A percentile compares a stretch with the other conserved stretches of the same genome.
Conservation (phyloP, 768 basidiomycete species). For the Stropharia rugosoannulata region DNA sequence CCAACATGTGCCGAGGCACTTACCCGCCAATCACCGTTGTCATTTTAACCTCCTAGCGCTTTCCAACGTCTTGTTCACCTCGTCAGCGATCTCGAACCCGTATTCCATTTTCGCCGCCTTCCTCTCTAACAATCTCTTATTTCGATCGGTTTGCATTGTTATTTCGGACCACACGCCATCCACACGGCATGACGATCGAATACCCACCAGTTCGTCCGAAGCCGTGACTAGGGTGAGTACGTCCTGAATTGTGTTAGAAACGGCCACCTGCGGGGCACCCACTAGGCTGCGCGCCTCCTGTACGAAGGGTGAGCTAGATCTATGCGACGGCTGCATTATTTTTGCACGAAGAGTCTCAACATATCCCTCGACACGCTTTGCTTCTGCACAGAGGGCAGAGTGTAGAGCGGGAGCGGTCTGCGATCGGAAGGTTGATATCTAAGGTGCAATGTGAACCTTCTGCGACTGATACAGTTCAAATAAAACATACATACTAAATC, state of each 20-base stretch:
- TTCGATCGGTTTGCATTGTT: background rate
- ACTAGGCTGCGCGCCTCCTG: constrained; percentile 9
- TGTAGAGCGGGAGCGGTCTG: constrained; percentile 21
- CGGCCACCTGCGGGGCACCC: background rate
- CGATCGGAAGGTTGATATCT: constrained; percentile 25
- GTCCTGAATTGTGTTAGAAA: constrained; percentile 4
- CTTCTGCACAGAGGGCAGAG: constrained; percentile 17
- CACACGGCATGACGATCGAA: background rate
- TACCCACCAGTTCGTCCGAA: constrained; percentile 7
- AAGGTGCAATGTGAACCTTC: background rate
- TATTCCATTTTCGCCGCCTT: constrained; percentile 17
- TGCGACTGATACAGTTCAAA: background rate
- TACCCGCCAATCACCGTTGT: too few relatives aligned
- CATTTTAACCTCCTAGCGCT: constrained; percentile 1
- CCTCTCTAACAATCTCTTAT: constrained; percentile 13
- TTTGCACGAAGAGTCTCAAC: constrained; percentile 20
- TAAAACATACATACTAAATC: constrained; percentile 20
- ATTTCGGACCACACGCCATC: background rate
- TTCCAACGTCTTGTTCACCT: constrained; percentile 13
- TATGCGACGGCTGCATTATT: constrained; percentile 4
- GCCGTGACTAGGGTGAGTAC: background rate
- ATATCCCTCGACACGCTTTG: constrained; percentile 18
- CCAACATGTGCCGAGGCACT: too few relatives aligned
- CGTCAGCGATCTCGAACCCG: constrained; percentile 16
- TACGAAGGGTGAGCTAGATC: constrained; percentile 3